These are phyloP conservation scores for Psilocybe cubensis DNA, from an alignment of 768 basidiomycete species.

Conservation along the genomic window DNA sequence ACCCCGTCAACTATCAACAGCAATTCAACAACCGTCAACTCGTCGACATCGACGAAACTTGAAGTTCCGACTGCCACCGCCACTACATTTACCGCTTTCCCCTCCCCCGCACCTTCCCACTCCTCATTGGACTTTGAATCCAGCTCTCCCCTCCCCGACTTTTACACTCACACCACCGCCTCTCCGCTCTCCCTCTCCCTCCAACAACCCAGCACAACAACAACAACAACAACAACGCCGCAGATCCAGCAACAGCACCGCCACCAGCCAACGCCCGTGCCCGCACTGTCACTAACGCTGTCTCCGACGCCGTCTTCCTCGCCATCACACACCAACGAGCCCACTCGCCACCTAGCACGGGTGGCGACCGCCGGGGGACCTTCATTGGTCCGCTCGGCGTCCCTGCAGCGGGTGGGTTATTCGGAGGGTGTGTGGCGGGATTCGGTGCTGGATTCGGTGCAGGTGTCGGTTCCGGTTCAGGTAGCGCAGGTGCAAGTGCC, in stretches of 20 bases:
- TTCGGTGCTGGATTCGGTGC: slow-evolving; percentile 30
- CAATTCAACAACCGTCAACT: too few species aligned
- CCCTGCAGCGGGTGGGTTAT: slow-evolving; percentile 99
- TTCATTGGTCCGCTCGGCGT: slow-evolving; percentile 54
- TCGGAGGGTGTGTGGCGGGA: too few species aligned
- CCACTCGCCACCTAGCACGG: slow-evolving; percentile 99
- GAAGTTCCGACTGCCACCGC: slow-evolving; percentile 11
- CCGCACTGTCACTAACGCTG: too few species aligned
- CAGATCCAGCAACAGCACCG: too few species aligned
- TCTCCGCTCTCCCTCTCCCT: slow-evolving; percentile 33
- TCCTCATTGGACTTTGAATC: slow-evolving; percentile 38
- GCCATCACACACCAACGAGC: slow-evolving; percentile 44
- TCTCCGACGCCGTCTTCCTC: too few species aligned
- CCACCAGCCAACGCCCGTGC: too few species aligned
- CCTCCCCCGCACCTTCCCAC: slow-evolving; percentile 47
- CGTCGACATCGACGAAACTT: slow-evolving; percentile 25
- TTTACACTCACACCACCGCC: slow-evolving; percentile 35
- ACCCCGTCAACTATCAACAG: slow-evolving; percentile 23
- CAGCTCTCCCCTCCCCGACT: slow-evolving; percentile 31
- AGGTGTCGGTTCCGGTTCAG: slow-evolving; percentile 16
- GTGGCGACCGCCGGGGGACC: slow-evolving; percentile 80
- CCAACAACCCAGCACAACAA: slow-evolving; percentile 31
- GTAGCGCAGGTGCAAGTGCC: too few species aligned
- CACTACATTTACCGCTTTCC: slow-evolving; percentile 29
- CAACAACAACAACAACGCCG: too few species aligned